phyloP scores from a whole-genome alignment of 2,329 filamentous ascomycete genomes.

The Balansia obtecta region DNA sequence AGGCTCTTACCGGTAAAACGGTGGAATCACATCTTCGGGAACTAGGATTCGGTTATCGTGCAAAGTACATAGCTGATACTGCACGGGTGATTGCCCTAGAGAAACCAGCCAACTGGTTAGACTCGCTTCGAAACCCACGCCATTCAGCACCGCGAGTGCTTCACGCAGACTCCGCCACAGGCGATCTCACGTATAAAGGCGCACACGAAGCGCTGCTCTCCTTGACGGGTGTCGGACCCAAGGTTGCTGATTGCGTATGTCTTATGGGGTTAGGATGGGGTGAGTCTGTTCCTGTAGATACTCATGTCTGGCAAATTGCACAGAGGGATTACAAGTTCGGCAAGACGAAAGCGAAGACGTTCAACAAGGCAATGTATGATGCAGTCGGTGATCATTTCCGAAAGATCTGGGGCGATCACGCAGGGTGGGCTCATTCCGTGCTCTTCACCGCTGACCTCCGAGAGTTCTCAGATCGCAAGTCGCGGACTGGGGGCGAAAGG shows the following conservation, averaged over 20 bases:
- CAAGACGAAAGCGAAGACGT: conserved; percentile 68
- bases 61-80: conserved; percentile 83
- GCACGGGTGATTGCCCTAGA: conserved; percentile 60
- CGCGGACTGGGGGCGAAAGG: conserved; percentile 4
- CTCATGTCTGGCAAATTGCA: conserved; percentile 97
- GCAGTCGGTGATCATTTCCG: conserved; percentile 86
- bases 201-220: conserved; percentile 71
- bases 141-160: conserved; percentile 40
- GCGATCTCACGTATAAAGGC: conserved; percentile 50
- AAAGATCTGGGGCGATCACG: conserved; percentile 79
- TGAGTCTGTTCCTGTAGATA: conserved; percentile 90
- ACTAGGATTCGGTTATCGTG: conserved; percentile 87
- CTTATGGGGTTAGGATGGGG: conserved; percentile 95
- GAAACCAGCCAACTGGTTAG: conserved; percentile 62
- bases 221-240: conserved; percentile 84
- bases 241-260: conserved; percentile 93
- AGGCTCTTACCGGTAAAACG: conserved; percentile 55
- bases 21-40: conserved; percentile 71
- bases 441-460: conserved; percentile 88
- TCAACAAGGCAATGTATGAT: conserved; percentile 82
- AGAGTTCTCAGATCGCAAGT: conserved; percentile 60
- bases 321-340: conserved; percentile 92
- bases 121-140: conserved; percentile 65
- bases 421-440: conserved; percentile 95
- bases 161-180: conserved; percentile 16